Conservation (phyloP, 441 rosid genomes). For the Erodium texanum region DNA sequence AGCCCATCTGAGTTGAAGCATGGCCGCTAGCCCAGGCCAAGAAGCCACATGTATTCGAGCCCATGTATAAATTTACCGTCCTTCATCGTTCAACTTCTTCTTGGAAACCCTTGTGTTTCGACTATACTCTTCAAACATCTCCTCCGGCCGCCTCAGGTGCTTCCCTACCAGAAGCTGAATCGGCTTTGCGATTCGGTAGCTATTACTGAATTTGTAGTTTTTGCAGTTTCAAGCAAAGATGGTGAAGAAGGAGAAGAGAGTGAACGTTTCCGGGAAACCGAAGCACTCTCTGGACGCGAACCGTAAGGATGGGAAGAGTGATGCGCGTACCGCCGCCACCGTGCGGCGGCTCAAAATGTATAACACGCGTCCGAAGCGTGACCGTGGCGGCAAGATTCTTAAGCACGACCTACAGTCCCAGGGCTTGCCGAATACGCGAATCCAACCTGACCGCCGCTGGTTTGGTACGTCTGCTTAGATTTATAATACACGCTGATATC, state of each 20-base stretch:
- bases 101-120: constrained; percentile 7
- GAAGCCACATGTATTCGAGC: not conserved
- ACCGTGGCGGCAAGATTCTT: constrained; percentile 43
- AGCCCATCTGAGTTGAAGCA: too few relatives aligned
- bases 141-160: constrained; percentile 3
- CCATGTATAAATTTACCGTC: not conserved
- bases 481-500: not conserved
- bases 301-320: constrained; percentile 47
- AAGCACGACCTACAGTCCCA: constrained; percentile 67
- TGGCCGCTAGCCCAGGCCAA: not conserved
- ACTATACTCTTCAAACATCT: not conserved
- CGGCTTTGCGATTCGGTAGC: not conserved
- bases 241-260: constrained; percentile 60
- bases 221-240: constrained; percentile 21
- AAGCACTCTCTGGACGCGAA: constrained; percentile 82
- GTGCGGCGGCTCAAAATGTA: constrained; percentile 89
- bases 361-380: constrained; percentile 47
- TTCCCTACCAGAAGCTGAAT: not conserved
- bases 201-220: not conserved
- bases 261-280: constrained; percentile 67
- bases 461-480: constrained; percentile 42
- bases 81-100: not conserved
- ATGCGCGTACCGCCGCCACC: constrained; percentile 54
- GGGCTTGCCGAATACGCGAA: constrained; percentile 65
- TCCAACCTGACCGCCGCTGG: constrained; percentile 84